Evolutionary conservation across 495 filamentous ascomycete genomes (phyloP), one percentile per base, ranked within the genome.

Genomic region (Patellaria atrata): DNA sequence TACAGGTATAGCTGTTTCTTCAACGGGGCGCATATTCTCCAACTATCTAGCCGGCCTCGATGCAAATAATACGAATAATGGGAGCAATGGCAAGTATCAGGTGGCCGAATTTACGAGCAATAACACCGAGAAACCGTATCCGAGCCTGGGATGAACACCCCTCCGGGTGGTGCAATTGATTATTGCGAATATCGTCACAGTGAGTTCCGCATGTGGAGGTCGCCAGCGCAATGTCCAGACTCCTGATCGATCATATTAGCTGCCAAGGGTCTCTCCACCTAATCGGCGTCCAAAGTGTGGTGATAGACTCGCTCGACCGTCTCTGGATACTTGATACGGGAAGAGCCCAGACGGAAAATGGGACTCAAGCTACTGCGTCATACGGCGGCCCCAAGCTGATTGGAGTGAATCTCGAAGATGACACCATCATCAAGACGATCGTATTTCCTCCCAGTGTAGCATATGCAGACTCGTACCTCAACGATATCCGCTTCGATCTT

Each of bases 281-380:
- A 28, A 61, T 67, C 33, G 58, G 59, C 41, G 55, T 61, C 0
- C 63, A 65, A 40, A 54, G 50, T 15, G 55, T 63, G 9, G 61
- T 64, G n/a, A 44, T 67, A 16, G 61, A 66, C 35, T 30, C 61
- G 7, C 26, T 46, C 6, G 55, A 65, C 47, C 51, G 62, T 2
- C 50, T 64, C 21, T 64, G 62, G 62, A 54, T 65, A 26, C 55
- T 65, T 14, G 63, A 67, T 32, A 63, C 57, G n/a, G 62, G 62
- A 5, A 53, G 60, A 4, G 59, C 55, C 1, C 42, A 50, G 12
- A 58, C 52, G 17, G 51, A 44, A 5, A 48, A 61, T 30, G 55
- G 50, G n/a, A 54, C 52, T 3, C 54, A 59, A 4, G 53, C 64
- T 3, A 39, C 44, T 2, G 35, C 60, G 1, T 50, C 47, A 5